Evolutionary conservation across 78 protist species (phyloP).

Genomic region (Dictyostelium purpureum): DNA sequence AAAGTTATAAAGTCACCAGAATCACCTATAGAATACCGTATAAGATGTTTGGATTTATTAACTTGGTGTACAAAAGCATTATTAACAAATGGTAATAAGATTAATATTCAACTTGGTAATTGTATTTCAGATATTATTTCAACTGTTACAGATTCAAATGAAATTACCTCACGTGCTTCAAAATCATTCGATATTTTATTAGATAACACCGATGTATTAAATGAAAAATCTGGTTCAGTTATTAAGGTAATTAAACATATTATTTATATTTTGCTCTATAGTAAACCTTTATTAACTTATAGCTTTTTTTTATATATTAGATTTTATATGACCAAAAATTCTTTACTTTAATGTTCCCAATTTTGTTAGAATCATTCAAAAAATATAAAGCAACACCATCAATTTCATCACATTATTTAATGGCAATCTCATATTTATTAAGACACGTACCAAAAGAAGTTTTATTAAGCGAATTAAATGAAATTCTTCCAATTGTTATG

Average conservation of each 20-base stretch:
- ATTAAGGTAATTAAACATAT: background rate
- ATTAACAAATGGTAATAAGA: slow-evolving; percentile 31
- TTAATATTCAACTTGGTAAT: background rate
- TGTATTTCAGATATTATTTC: background rate
- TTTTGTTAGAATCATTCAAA: slow-evolving; percentile 51
- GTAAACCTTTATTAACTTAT: background rate
- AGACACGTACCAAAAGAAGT: slow-evolving; percentile 54
- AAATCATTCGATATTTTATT: slow-evolving; percentile 33
- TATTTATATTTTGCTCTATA: background rate
- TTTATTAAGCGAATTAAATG: slow-evolving; percentile 30
- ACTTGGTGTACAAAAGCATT: slow-evolving; percentile 44
- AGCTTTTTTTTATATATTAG: background rate
- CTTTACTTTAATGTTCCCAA: slow-evolving; percentile 60
- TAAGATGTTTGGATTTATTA: background rate
- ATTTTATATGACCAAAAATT: slow-evolving; percentile 63
- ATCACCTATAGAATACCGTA: background rate
- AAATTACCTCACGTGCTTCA: slow-evolving; percentile 21
- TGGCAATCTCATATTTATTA: slow-evolving; percentile 54
- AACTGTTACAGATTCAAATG: background rate
- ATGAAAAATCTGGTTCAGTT: slow-evolving; percentile 59
- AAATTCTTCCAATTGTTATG: slow-evolving; percentile 64
- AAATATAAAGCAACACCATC: background rate
- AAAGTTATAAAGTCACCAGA: background rate
- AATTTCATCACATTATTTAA: slow-evolving; percentile 38
- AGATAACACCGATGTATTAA: slow-evolving; percentile 8